Conservation (phyloP, 208 protist genomes). For the Herpetomonas samuelpessoai region DNA sequence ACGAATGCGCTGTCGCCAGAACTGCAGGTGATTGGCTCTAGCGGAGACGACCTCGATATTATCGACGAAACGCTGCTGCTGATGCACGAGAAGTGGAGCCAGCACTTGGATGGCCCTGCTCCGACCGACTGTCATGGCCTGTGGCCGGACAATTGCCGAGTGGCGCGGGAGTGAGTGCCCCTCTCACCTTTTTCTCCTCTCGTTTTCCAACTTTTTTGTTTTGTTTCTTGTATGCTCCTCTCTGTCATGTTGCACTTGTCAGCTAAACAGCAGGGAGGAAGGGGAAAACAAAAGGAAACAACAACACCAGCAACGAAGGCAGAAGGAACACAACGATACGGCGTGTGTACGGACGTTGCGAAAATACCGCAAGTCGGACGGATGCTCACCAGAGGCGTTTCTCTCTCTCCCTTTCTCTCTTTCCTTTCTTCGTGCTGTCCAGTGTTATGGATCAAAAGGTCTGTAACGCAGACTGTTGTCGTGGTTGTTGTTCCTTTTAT, state of each 20-base stretch:
- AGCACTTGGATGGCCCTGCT: conserved; percentile 59
- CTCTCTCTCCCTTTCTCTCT: too few species aligned
- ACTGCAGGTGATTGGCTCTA: conserved; percentile 2
- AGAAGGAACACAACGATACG: too few species aligned
- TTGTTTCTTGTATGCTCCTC: not conserved
- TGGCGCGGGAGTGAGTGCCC: too few species aligned
- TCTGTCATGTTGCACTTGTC: not conserved
- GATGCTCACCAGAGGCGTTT: too few species aligned
- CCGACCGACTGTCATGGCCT: conserved; percentile 60
- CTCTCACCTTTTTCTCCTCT: conserved; percentile 4
- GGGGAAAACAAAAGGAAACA: not conserved
- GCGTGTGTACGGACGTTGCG: too few species aligned
- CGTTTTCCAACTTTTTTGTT: not conserved
- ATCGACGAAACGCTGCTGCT: conserved; percentile 53
- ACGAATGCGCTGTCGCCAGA: not conserved
- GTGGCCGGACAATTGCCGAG: conserved; percentile 12
- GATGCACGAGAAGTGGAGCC: conserved; percentile 61
- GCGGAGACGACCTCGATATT: conserved; percentile 29
- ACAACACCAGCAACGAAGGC: too few species aligned
- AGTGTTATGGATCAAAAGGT: too few species aligned
- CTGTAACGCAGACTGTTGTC: too few species aligned
- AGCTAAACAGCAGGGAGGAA: not conserved
- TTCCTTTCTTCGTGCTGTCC: too few species aligned
- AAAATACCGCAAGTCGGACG: too few species aligned
- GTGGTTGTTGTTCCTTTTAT: too few species aligned